Evolutionary conservation across 805 yeast species (phyloP).

Genomic region (Pichia phayaonensis): DNA sequence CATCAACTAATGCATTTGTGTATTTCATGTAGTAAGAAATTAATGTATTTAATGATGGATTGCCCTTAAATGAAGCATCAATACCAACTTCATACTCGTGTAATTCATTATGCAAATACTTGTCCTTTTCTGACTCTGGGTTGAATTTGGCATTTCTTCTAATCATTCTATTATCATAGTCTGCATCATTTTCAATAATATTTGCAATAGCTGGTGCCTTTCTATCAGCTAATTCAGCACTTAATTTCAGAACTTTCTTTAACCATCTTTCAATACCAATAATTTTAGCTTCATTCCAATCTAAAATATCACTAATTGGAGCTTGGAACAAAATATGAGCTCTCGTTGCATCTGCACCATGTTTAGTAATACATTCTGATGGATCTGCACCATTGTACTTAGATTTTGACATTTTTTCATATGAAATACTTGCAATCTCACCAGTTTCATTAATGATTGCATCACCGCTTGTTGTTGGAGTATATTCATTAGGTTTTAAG

Average conservation of each 20-base stretch:
- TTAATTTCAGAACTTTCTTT: constrained; percentile 36
- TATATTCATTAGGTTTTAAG: constrained; percentile 72
- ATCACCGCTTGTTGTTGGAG: constrained; percentile 29
- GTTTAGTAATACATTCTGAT: constrained; percentile 54
- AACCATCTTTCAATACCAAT: constrained; percentile 88
- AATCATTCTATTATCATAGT: constrained; percentile 11
- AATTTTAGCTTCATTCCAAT: constrained; percentile 88
- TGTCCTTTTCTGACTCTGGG: constrained; percentile 33
- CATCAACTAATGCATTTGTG: constrained; percentile 45
- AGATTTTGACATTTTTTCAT: constrained; percentile 95
- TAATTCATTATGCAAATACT: constrained; percentile 48
- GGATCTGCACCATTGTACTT: constrained; percentile 95
- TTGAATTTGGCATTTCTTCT: not conserved
- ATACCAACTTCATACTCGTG: constrained; percentile 42
- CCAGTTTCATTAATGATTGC: constrained; percentile 48
- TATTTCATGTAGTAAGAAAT: constrained; percentile 86
- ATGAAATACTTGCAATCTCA: constrained; percentile 45
- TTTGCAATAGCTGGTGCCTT: not conserved
- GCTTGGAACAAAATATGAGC: constrained; percentile 93
- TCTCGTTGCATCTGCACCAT: constrained; percentile 92
- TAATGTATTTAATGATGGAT: constrained; percentile 70
- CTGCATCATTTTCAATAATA: constrained; percentile 14
- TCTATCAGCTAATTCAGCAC: constrained; percentile 24
- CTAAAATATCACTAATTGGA: constrained; percentile 70
- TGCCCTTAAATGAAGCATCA: constrained; percentile 49